Conservation (phyloP, 2,329 filamentous ascomycete species). For the Fusarium chaquense region DNA sequence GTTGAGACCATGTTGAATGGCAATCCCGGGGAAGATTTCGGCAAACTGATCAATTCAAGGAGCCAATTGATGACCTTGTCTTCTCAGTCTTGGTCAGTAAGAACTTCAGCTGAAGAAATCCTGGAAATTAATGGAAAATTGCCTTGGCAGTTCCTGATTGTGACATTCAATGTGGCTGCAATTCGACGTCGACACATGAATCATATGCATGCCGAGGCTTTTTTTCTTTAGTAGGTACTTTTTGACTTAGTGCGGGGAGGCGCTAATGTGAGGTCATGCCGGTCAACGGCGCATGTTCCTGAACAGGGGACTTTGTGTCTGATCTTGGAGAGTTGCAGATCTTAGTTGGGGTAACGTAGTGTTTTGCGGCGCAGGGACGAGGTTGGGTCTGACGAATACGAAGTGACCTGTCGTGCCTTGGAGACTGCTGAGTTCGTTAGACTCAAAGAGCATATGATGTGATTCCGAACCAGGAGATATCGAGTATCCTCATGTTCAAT, state of each 20-base stretch:
- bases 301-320: conserved; percentile 33
- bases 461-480: conserved; percentile 1
- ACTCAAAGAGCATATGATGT: background rate
- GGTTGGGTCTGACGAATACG: conserved; percentile 22
- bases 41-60: background rate
- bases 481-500: background rate
- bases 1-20: background rate
- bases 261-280: conserved; percentile 8
- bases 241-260: conserved; percentile 20
- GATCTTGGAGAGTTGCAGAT: conserved; percentile 29
- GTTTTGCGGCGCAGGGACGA: background rate
- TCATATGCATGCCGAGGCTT: conserved; percentile 49
- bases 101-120: background rate
- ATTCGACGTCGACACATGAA: conserved; percentile 36
- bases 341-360: conserved; percentile 18
- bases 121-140: background rate
- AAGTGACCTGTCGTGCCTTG: background rate
- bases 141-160: conserved; percentile 6
- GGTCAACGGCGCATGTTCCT: conserved; percentile 24
- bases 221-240: conserved; percentile 17
- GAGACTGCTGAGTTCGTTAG: background rate
- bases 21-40: conserved; percentile 8
- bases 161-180: conserved; percentile 13
- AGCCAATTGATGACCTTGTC: background rate
- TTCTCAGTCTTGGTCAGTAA: background rate